Percentiles rank a stretch among this genome's conserved stretches.
These are phyloP conservation scores for Canariomyces notabilis DNA, from an alignment of 2,329 filamentous ascomycete genomes.

Conservation along the genomic window DNA sequence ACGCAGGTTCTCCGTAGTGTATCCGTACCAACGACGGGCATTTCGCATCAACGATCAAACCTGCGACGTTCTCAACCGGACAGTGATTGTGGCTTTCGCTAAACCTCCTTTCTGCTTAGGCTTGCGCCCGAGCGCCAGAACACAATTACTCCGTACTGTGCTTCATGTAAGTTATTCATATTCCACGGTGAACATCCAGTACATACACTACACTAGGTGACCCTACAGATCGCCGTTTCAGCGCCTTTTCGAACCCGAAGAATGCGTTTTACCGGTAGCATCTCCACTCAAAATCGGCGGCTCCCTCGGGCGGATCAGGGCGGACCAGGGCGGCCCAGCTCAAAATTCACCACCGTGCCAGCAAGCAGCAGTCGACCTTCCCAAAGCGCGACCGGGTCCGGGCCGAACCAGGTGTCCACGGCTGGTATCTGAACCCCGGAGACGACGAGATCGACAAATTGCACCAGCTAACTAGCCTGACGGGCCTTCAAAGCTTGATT, in stretches of 20 bases:
- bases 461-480: too few species aligned
- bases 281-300: background rate
- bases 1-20: too few species aligned
- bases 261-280: background rate
- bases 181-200: background rate
- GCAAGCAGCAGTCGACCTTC: background rate
- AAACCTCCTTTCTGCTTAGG: background rate
- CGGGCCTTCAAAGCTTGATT: too few species aligned
- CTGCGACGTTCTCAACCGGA: background rate
- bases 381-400: background rate
- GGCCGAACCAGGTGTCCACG: background rate
- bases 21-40: too few species aligned
- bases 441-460: too few species aligned
- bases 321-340: too few species aligned
- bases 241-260: background rate
- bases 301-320: background rate
- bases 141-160: too few species aligned
- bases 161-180: too few species aligned
- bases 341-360: too few species aligned
- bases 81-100: too few species aligned
- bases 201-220: background rate
- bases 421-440: too few species aligned
- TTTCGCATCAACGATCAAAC: constrained; percentile 12
- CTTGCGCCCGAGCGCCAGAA: too few species aligned
- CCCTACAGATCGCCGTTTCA: background rate